These are phyloP conservation scores for Aureobasidium subglaciale DNA, from an alignment of 2,329 filamentous ascomycete genomes.

Conservation along the genomic window DNA sequence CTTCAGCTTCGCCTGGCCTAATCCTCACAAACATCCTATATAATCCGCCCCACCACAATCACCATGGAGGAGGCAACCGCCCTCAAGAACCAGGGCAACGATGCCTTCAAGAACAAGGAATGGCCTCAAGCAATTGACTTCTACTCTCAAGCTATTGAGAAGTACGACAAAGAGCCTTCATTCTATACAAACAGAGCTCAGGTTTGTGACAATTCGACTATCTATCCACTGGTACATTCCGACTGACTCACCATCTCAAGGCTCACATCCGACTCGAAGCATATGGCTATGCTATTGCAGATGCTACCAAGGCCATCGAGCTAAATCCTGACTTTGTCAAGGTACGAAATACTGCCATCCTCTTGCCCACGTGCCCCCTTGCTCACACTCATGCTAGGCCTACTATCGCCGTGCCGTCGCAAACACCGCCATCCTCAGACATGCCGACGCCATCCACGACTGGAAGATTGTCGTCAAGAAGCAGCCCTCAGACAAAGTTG, in stretches of 20 bases:
- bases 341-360: slow-evolving; percentile 41
- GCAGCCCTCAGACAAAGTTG: slow-evolving; percentile 82
- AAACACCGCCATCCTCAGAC: slow-evolving; percentile 81
- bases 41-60: not conserved
- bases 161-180: slow-evolving; percentile 75
- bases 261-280: slow-evolving; percentile 92
- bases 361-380: not conserved
- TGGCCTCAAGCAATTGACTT: slow-evolving; percentile 74
- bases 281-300: slow-evolving; percentile 85
- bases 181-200: slow-evolving; percentile 95
- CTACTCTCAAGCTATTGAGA: slow-evolving; percentile 81
- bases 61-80: slow-evolving; percentile 56
- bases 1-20: not conserved
- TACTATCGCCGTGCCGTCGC: slow-evolving; percentile 92
- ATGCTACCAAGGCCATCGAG: slow-evolving; percentile 86
- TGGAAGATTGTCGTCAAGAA: slow-evolving; percentile 87
- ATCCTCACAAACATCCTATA: not conserved
- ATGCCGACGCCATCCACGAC: slow-evolving; percentile 81
- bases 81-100: slow-evolving; percentile 90
- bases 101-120: slow-evolving; percentile 81
- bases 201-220: slow-evolving; percentile 46
- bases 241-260: slow-evolving; percentile 37
- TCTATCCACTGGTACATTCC: not conserved
- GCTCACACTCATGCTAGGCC: slow-evolving; percentile 37
- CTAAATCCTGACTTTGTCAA: slow-evolving; percentile 84